Percentiles rank a stretch among this genome's conserved stretches.
These are phyloP conservation scores for Ogataea minuta DNA, from an alignment of 805 yeast species.

Conservation along the genomic window DNA sequence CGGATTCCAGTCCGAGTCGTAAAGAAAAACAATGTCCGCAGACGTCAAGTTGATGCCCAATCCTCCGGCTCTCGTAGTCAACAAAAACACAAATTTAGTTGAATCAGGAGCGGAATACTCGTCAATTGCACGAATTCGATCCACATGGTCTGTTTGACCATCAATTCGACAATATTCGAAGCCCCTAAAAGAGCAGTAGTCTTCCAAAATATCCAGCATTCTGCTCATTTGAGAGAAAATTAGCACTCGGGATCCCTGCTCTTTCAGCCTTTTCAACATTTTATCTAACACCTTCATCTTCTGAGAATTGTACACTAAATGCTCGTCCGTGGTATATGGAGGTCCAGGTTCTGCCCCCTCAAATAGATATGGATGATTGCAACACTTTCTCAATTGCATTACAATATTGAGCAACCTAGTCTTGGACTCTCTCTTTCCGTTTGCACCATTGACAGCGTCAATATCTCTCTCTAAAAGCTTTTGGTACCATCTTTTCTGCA, in stretches of 20 bases:
- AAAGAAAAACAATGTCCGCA: slow-evolving; percentile 75
- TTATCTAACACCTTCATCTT: slow-evolving; percentile 72
- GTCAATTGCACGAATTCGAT: slow-evolving; percentile 72
- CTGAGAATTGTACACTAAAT: slow-evolving; percentile 68
- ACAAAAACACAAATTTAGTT: slow-evolving; percentile 66
- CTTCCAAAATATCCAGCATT: slow-evolving; percentile 76
- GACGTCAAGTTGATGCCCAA: slow-evolving; percentile 78
- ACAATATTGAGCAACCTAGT: slow-evolving; percentile 76
- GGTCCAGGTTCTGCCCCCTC: slow-evolving; percentile 93
- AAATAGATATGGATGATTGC: slow-evolving; percentile 80
- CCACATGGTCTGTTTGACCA: slow-evolving; percentile 79
- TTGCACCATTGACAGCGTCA: slow-evolving; percentile 83
- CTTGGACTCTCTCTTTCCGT: slow-evolving; percentile 70
- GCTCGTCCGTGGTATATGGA: slow-evolving; percentile 83
- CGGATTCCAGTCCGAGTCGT: slow-evolving; percentile 86
- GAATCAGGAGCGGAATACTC: slow-evolving; percentile 76
- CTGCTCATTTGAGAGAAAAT: slow-evolving; percentile 85
- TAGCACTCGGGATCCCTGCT: slow-evolving; percentile 73
- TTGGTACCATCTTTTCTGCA: slow-evolving; percentile 79
- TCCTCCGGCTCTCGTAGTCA: slow-evolving; percentile 90
- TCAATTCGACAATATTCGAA: slow-evolving; percentile 77
- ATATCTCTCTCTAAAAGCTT: slow-evolving; percentile 74
- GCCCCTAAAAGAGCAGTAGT: slow-evolving; percentile 68
- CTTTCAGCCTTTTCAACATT: slow-evolving; percentile 55
- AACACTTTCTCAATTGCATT: slow-evolving; percentile 82